These are phyloP conservation scores for Theileria orientalis DNA, from an alignment of 169 alveolate species.

Conservation along the genomic window DNA sequence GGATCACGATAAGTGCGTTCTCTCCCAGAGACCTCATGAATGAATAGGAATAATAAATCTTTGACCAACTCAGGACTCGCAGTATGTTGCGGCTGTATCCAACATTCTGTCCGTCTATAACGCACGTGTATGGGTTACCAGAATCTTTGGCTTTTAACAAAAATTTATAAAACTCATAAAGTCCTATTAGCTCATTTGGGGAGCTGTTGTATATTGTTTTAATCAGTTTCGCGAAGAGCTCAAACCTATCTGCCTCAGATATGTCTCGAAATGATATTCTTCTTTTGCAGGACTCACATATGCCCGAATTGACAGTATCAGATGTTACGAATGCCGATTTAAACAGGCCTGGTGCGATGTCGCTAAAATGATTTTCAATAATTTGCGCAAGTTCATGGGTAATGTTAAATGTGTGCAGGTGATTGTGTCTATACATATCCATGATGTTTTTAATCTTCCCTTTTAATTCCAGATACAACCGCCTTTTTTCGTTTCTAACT, in stretches of 20 bases:
- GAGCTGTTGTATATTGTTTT: conserved; percentile 35
- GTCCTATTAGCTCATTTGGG: conserved; percentile 27
- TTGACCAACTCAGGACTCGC: conserved; percentile 9
- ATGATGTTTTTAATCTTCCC: background rate
- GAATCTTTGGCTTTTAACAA: conserved; percentile 7
- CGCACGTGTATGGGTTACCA: conserved; percentile 48
- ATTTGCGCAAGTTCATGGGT: conserved; percentile 1
- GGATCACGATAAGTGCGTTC: conserved; percentile 50
- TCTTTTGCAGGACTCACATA: conserved; percentile 14
- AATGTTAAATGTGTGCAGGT: conserved; percentile 1
- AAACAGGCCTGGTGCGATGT: conserved; percentile 17
- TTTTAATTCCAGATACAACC: background rate
- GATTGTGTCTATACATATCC: conserved; percentile 1
- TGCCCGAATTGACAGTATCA: conserved; percentile 6
- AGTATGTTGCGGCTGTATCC: conserved; percentile 38
- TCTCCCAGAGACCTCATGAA: conserved; percentile 37
- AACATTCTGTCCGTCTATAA: conserved; percentile 59
- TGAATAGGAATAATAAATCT: conserved; percentile 16
- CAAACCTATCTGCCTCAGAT: conserved; percentile 24
- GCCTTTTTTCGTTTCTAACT: background rate
- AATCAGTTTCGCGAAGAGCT: conserved; percentile 37
- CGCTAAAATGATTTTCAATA: background rate
- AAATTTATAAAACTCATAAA: conserved; percentile 45
- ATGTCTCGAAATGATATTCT: conserved; percentile 15
- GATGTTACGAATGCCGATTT: background rate